Evolutionary conservation across 1,284 basidiomycete species (phyloP).

Genomic region (Leccinum pseudoinsigne): DNA sequence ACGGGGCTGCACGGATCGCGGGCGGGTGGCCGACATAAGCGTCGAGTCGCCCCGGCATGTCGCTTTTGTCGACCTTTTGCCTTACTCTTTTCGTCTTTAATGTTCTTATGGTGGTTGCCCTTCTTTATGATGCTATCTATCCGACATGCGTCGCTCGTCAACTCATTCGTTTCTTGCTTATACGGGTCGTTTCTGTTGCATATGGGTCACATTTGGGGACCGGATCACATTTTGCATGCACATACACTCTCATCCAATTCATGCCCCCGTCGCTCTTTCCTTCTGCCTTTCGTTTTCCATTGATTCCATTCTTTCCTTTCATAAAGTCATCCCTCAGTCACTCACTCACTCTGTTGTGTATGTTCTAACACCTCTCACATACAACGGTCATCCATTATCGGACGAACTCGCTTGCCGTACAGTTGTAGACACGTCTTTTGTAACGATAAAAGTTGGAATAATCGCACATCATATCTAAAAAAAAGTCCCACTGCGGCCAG

Average conservation of each 20-base stretch:
- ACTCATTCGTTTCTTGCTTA: slow-evolving; percentile 11
- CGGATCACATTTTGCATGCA: slow-evolving; percentile 7
- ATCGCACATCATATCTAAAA: slow-evolving; percentile 15
- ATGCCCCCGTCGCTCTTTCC: slow-evolving; percentile 12
- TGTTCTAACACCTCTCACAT: background rate
- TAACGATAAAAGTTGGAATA: slow-evolving; percentile 24
- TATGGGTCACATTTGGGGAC: slow-evolving; percentile 11
- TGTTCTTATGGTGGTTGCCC: slow-evolving; percentile 16
- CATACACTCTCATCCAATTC: background rate
- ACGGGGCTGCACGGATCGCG: slow-evolving; percentile 69
- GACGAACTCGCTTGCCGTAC: background rate
- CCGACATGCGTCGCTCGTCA: slow-evolving; percentile 1
- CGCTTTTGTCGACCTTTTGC: background rate
- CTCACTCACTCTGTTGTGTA: slow-evolving; percentile 12
- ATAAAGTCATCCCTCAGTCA: slow-evolving; percentile 1
- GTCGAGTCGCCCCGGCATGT: background rate
- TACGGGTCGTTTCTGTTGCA: background rate
- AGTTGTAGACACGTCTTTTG: slow-evolving; percentile 8
- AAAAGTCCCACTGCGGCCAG: background rate
- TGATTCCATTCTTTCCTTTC: background rate
- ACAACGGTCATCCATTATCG: background rate
- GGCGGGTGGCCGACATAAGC: slow-evolving; percentile 62
- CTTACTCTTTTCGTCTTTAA: slow-evolving; percentile 8
- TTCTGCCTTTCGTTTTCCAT: background rate
- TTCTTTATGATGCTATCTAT: slow-evolving; percentile 19